These are phyloP conservation scores for Coccomyxa sp. DNA, from an alignment of 139 green algal species.

Conservation along the genomic window DNA sequence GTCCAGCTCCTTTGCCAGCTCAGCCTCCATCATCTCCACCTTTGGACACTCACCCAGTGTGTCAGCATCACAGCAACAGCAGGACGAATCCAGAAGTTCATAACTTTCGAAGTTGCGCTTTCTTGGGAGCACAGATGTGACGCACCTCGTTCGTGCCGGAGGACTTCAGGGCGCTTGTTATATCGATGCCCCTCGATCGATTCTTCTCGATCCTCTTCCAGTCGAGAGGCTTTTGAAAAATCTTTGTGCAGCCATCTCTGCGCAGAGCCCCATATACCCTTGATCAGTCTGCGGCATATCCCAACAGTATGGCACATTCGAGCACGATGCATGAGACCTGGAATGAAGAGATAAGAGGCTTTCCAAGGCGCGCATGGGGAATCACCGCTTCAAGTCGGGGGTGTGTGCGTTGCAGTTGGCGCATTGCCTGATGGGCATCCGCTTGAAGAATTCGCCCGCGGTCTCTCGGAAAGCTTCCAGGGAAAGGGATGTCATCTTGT, in stretches of 20 bases:
- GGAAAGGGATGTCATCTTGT: slow-evolving; percentile 30
- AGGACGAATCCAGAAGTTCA: too few species aligned
- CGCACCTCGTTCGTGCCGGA: neutral
- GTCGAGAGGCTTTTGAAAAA: slow-evolving; percentile 56
- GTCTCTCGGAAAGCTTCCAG: slow-evolving; percentile 57
- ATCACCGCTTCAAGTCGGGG: neutral
- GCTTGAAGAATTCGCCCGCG: slow-evolving; percentile 66
- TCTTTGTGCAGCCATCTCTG: slow-evolving; percentile 56
- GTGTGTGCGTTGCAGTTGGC: slow-evolving; percentile 67
- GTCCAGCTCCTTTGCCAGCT: slow-evolving; percentile 22
- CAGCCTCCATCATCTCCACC: slow-evolving; percentile 23
- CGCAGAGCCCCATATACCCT: neutral
- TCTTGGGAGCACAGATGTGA: neutral
- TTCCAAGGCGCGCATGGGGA: neutral
- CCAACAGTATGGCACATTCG: neutral
- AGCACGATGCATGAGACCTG: neutral
- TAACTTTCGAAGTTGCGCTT: too few species aligned
- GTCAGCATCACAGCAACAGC: neutral
- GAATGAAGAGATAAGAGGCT: neutral
- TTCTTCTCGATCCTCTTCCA: slow-evolving; percentile 47
- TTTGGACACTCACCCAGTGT: neutral
- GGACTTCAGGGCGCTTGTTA: slow-evolving; percentile 28
- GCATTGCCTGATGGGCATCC: slow-evolving; percentile 63
- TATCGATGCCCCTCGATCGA: slow-evolving; percentile 28
- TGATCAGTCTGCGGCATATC: neutral